phyloP scores from a whole-genome alignment of 2,329 filamentous ascomycete genomes.

The Allantophomopsis cytisporea region DNA sequence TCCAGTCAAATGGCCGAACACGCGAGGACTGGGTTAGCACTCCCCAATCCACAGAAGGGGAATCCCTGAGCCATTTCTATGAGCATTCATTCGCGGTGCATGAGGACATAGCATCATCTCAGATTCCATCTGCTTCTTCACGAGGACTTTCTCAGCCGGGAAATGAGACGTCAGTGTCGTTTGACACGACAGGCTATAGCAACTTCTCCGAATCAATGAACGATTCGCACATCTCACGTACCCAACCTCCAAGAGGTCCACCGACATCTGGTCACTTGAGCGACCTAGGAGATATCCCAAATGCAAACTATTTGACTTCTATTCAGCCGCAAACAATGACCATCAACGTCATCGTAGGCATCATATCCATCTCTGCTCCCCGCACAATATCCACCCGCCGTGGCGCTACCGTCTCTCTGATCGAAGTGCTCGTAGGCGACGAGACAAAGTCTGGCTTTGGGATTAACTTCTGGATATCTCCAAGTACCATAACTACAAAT shows the following conservation, averaged over 20 bases:
- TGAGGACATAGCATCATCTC: constrained; percentile 49
- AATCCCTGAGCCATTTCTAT: constrained; percentile 51
- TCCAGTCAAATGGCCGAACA: constrained; percentile 3
- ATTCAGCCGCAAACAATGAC: constrained; percentile 73
- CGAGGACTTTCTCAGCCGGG: constrained; percentile 5
- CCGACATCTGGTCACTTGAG: constrained; percentile 29
- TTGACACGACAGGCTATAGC: constrained; percentile 19
- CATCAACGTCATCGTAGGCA: constrained; percentile 65
- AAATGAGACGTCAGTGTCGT: constrained; percentile 1
- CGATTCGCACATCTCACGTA: constrained; percentile 8
- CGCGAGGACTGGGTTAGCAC: constrained; percentile 4
- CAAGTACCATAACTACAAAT: constrained; percentile 1
- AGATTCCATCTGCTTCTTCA: constrained; percentile 24
- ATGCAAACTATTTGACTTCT: constrained; percentile 45
- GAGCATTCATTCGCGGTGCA: constrained; percentile 66
- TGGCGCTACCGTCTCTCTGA: constrained; percentile 46
- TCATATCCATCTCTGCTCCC: constrained; percentile 58
- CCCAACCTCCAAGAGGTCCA: constrained; percentile 11
- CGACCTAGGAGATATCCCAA: constrained; percentile 58
- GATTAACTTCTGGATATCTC: constrained; percentile 69
- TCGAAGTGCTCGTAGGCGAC: constrained; percentile 74
- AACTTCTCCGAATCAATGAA: constrained; percentile 14
- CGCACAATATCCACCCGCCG: constrained; percentile 55
- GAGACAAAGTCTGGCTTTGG: constrained; percentile 71
- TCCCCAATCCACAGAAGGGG: constrained; percentile 8